Conservation (phyloP, 345 rosid species). For the Triadica sebifera region DNA sequence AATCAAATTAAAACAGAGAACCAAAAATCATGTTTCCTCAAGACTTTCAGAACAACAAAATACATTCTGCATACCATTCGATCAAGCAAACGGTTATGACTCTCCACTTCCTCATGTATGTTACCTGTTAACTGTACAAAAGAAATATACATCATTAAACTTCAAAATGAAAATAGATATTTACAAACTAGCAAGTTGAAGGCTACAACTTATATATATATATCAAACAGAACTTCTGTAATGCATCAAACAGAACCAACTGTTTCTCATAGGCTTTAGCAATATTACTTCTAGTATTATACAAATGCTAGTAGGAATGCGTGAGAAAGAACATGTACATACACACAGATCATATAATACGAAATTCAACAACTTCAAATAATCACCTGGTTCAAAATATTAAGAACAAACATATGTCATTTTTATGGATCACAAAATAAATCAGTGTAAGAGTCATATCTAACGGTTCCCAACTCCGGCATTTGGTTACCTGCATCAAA, state of each 20-base stretch:
- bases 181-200: not conserved
- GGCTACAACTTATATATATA: not conserved
- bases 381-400: not conserved
- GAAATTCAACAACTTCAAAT: not conserved
- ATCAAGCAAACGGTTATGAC: conserved; percentile 79
- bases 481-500: not conserved
- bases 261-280: not conserved
- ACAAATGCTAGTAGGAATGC: not conserved
- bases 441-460: not conserved
- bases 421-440: not conserved
- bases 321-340: not conserved
- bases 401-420: not conserved
- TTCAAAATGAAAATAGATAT: not conserved
- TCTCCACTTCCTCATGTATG: conserved; percentile 85
- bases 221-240: not conserved
- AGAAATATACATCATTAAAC: not conserved
- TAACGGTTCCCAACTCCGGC: not conserved
- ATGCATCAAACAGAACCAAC: not conserved
- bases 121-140: conserved; percentile 73
- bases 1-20: conserved; percentile 20
- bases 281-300: not conserved
- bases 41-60: conserved; percentile 1
- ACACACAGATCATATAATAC: not conserved
- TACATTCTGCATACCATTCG: conserved; percentile 44
- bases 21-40: conserved; percentile 2